Evolutionary conservation across 345 rosid species (phyloP), one percentile per base, ranked within the genome.

Genomic region (Leavenworthia alabamica): DNA sequence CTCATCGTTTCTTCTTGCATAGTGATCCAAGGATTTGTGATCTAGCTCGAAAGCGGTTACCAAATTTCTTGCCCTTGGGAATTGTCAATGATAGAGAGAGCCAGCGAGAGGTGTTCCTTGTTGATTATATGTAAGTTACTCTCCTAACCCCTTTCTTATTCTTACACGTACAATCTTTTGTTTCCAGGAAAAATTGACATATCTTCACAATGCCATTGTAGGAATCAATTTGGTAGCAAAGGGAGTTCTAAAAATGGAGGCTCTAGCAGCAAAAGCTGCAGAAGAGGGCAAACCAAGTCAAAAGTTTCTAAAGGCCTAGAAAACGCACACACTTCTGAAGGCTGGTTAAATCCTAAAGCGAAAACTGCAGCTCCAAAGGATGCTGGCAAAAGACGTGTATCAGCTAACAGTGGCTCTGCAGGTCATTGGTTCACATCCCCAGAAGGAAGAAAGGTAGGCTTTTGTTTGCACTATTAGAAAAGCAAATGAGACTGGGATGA

Each of bases 381-480:
- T 82, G 97, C 85, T 58, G 88, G 89, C 17, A 92, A 81, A 81
- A 77, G 89, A 56, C 82, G 91, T 53, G 89, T 85, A 39, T 81
- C 78, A 49, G 93, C 95, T 27, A 50, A 54, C 33, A 66, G 24
- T 56, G 70, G 56, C 17, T 50, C 42, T 49, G 66, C 56, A 17
- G 75, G 71, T 45, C 91, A 66, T 45, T 92, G 99, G 99, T 83
- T 73, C 64, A 89, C 99, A 52, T 80, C 83, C 4, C 65, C 88
- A 35, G 88, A 82, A 22, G 99, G 99, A 52, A 86, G 70, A 57
- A 86, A 81, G 97, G 99, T 88, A 73, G 35, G 67, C 24, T 61
- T 46, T 28, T 49, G 20, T 49, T 48, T 59, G 60, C 52, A 58
- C 37, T 4, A 5, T 14, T 41, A 50, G 61, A 24, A 24, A 24